Evolutionary conservation across 441 rosid genomes (phyloP), one percentile per base, ranked within the genome.

Genomic region (Populus hybrid): DNA sequence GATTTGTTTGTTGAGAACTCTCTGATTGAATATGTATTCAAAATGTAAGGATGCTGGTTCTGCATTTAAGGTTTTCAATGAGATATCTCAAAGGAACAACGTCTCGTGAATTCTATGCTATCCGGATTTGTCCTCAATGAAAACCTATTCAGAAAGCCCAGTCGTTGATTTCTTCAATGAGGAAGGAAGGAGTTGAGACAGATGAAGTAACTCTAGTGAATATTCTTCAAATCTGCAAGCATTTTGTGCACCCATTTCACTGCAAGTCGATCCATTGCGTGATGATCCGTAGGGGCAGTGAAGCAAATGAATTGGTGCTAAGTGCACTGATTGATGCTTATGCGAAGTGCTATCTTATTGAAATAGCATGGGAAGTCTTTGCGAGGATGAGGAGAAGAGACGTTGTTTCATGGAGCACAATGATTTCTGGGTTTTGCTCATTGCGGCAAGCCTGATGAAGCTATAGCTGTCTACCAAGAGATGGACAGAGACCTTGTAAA

Each of bases 311-410:
- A 21, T 32, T 63, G 28, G 50, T 76, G 10, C 42, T 38, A 5
- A 91, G 79, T 74, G 85, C 91, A 78, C 85, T 93, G 74, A 82
- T 88, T 63, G 94, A 93, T 82, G 86, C 91, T 26, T 93, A 91
- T 79, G 83, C 87, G 35, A 85, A 82, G 75, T 90, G 91, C 75
- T 35, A 72, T 77, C 86, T 81, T 71, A 70, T 82, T 79, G 79
- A 88, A 66, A 53, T 64, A 42, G 79, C 79, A 4, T 75, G 79
- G 78, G 14, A 79, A 63, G 63, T 79, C 36, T 85, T 85, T 73
- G 26, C 10, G 30, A 42, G 69, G 75, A 50, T 74, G 71, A 64
- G 42, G 38, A 81, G 76, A 69, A 81, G 67, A 69, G 80, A 71
- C 46, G 76, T 81, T 68, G 78, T 81, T 35, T 75, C 81, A 18